These are phyloP conservation scores for Xylaria sp. DNA, from an alignment of 2,329 filamentous ascomycete species.

Conservation along the genomic window DNA sequence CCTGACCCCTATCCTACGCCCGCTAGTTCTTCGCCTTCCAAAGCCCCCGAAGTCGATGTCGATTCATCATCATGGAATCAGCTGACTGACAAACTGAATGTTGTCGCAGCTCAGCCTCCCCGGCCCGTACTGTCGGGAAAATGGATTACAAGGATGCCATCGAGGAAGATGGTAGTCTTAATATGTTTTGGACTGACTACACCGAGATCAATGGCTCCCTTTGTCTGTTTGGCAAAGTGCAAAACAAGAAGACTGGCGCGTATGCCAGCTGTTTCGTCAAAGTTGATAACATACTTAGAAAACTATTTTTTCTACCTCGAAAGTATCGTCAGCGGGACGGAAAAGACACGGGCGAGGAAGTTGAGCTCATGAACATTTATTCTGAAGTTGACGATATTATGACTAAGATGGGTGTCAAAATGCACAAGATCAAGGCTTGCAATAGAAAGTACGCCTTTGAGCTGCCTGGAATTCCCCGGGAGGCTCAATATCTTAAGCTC, in stretches of 20 bases:
- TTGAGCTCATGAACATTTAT: conserved; percentile 89
- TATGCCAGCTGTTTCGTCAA: conserved; percentile 96
- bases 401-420: conserved; percentile 81
- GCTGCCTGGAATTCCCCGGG: conserved; percentile 81
- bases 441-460: conserved; percentile 96
- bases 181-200: conserved; percentile 98
- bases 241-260: conserved; percentile 79
- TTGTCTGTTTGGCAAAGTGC: conserved; percentile 94
- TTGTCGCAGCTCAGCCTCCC: conserved; percentile 73
- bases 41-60: conserved; percentile 63
- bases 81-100: conserved; percentile 83
- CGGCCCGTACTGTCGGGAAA: conserved; percentile 74
- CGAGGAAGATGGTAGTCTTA: conserved; percentile 90
- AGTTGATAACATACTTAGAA: conserved; percentile 90
- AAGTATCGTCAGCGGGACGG: conserved; percentile 63
- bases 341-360: conserved; percentile 73
- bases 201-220: conserved; percentile 89
- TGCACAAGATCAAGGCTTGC: conserved; percentile 93
- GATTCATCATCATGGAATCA: conserved; percentile 89
- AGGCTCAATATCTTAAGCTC: conserved; percentile 92
- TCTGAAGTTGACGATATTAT: conserved; percentile 87
- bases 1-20: conserved; percentile 71
- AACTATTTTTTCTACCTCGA: conserved; percentile 90
- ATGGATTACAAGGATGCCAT: conserved; percentile 82
- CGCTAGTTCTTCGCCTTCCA: conserved; percentile 75